These are phyloP conservation scores for Inga oerstediana DNA, from an alignment of 306 rosid species.

Conservation along the genomic window DNA sequence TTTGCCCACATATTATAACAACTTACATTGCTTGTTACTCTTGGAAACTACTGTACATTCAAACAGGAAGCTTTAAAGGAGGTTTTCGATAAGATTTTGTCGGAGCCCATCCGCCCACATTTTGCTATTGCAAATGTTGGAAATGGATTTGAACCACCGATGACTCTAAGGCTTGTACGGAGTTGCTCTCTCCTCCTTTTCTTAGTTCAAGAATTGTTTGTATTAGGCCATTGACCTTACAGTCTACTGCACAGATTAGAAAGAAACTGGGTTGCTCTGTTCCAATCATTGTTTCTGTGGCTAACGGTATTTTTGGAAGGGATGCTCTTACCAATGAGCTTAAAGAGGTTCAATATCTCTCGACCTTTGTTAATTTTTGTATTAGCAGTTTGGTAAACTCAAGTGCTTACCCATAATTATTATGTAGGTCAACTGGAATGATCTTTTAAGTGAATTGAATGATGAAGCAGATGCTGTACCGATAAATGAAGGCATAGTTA, in stretches of 20 bases:
- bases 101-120: slow-evolving; percentile 74
- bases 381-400: slow-evolving; percentile 12
- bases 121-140: slow-evolving; percentile 67
- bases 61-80: slow-evolving; percentile 67
- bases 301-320: slow-evolving; percentile 67
- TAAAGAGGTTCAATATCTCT: slow-evolving; percentile 57
- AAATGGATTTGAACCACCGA: slow-evolving; percentile 41
- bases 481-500: slow-evolving; percentile 55
- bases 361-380: slow-evolving; percentile 6
- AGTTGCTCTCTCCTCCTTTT: neutral
- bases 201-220: neutral
- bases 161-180: slow-evolving; percentile 54
- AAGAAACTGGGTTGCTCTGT: slow-evolving; percentile 46
- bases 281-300: slow-evolving; percentile 55
- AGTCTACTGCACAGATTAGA: slow-evolving; percentile 43
- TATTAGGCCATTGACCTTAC: slow-evolving; percentile 23
- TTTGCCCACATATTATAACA: neutral
- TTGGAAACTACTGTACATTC: slow-evolving; percentile 7
- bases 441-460: slow-evolving; percentile 37
- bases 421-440: slow-evolving; percentile 58
- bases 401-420: slow-evolving; percentile 22
- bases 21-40: neutral
- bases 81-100: slow-evolving; percentile 59
- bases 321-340: slow-evolving; percentile 59
- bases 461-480: slow-evolving; percentile 39